These are phyloP conservation scores for Saksenaea vasiformis DNA, from an alignment of 371 early-diverging fungal species.

Conservation along the genomic window DNA sequence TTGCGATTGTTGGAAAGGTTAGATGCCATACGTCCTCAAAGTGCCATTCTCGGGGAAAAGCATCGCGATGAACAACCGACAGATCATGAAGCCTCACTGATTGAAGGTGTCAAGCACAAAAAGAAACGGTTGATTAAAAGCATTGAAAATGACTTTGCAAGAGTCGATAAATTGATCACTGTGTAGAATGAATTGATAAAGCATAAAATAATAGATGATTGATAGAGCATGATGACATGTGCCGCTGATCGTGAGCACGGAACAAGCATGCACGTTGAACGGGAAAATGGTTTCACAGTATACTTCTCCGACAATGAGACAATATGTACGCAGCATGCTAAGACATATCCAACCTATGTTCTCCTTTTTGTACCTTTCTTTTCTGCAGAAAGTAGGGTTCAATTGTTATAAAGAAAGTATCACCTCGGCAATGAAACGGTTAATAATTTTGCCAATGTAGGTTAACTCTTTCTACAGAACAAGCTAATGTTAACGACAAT, in stretches of 20 bases:
- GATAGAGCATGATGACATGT: not conserved
- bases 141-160: constrained; percentile 12
- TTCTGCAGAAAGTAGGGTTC: too few relatives aligned
- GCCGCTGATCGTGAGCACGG: too few relatives aligned
- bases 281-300: too few relatives aligned
- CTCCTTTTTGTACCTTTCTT: too few relatives aligned
- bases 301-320: not conserved
- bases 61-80: constrained; percentile 12
- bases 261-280: too few relatives aligned
- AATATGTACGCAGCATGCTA: too few relatives aligned
- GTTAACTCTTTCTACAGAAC: not conserved
- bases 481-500: not conserved
- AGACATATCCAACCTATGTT: too few relatives aligned
- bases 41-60: constrained; percentile 21
- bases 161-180: not conserved
- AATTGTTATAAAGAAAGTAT: too few relatives aligned
- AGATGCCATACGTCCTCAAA: constrained; percentile 39
- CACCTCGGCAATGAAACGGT: too few relatives aligned
- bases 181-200: not conserved
- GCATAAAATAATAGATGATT: not conserved
- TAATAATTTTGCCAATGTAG: too few relatives aligned
- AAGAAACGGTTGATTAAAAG: constrained; percentile 28
- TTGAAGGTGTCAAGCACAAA: constrained; percentile 29
- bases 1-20: constrained; percentile 38
- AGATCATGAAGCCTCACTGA: constrained; percentile 21